Percentiles rank a stretch among this genome's conserved stretches.
Conservation (phyloP, 192 early-diverging fungal species). For the Podila horticola region DNA sequence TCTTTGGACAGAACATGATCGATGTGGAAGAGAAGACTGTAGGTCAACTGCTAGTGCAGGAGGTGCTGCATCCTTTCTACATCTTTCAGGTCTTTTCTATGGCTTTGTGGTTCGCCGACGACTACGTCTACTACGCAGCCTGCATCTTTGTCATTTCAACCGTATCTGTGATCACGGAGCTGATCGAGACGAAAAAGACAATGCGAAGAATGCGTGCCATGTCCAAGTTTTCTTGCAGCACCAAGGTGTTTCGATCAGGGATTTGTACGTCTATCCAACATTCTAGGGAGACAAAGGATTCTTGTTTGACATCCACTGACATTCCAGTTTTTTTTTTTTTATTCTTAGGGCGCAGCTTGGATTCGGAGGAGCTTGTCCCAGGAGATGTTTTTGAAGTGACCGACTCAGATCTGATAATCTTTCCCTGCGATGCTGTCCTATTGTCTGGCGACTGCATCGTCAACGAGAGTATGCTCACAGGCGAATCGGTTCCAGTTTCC, state of each 20-base stretch:
- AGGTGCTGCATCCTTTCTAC: slow-evolving; percentile 85
- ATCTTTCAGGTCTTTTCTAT: slow-evolving; percentile 85
- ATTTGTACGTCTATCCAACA: slow-evolving; percentile 54
- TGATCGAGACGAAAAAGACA: slow-evolving; percentile 84
- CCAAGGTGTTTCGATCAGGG: slow-evolving; percentile 74
- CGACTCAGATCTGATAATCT: slow-evolving; percentile 62
- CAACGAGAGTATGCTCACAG: slow-evolving; percentile 98
- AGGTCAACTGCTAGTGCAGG: slow-evolving; percentile 70
- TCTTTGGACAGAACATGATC: slow-evolving; percentile 81
- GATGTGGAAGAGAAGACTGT: slow-evolving; percentile 76
- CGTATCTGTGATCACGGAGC: slow-evolving; percentile 78
- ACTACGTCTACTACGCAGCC: slow-evolving; percentile 95
- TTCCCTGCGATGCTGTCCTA: slow-evolving; percentile 95
- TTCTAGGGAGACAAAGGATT: not conserved
- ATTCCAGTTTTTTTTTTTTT: not conserved
- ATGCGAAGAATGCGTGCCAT: slow-evolving; percentile 81
- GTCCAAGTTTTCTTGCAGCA: slow-evolving; percentile 85
- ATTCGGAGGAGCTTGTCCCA: slow-evolving; percentile 86
- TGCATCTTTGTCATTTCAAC: slow-evolving; percentile 93
- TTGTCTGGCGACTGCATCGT: slow-evolving; percentile 96
- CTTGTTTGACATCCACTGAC: not conserved
- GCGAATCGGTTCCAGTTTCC: slow-evolving; percentile 95
- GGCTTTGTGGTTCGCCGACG: slow-evolving; percentile 85
- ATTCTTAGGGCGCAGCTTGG: slow-evolving; percentile 48
- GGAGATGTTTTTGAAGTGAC: slow-evolving; percentile 94